A percentile compares a stretch with the other conserved stretches of the same genome.
Conservation (phyloP, 2,329 filamentous ascomycete genomes). For the Apiospora malaysiana region DNA sequence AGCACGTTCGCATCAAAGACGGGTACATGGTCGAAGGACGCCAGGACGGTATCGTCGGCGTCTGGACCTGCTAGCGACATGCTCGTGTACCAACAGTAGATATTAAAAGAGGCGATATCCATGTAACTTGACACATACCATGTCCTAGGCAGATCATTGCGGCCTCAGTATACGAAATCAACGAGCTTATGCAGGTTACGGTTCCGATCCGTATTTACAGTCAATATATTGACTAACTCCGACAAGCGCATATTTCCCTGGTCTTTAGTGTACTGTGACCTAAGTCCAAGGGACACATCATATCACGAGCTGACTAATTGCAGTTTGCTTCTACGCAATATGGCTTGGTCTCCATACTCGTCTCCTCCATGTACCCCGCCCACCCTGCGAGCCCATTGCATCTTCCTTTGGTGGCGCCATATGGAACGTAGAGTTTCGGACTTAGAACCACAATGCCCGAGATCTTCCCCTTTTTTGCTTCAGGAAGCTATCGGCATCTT, state of each 20-base stretch:
- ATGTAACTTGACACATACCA: neutral
- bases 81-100: conserved; percentile 17
- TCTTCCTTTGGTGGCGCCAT: neutral
- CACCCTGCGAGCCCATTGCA: neutral
- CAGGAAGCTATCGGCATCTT: neutral
- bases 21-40: conserved; percentile 93
- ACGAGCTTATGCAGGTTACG: neutral
- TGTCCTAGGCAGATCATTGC: neutral
- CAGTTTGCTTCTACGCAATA: neutral
- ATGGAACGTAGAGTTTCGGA: neutral
- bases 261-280: too few species aligned
- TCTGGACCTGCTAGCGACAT: conserved; percentile 64
- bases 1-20: conserved; percentile 88
- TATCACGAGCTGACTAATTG: neutral
- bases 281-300: too few species aligned
- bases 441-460: neutral
- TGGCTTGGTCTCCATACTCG: neutral
- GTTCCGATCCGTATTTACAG: neutral
- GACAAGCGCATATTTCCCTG: neutral
- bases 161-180: neutral
- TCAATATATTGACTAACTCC: neutral
- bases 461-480: neutral
- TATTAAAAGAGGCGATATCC: conserved; percentile 7
- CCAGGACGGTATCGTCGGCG: conserved; percentile 83
- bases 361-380: neutral